Percentiles rank a stretch among this genome's conserved stretches.
Conservation (phyloP, 2,329 filamentous ascomycete genomes). For the Westerdykella aurantiaca region DNA sequence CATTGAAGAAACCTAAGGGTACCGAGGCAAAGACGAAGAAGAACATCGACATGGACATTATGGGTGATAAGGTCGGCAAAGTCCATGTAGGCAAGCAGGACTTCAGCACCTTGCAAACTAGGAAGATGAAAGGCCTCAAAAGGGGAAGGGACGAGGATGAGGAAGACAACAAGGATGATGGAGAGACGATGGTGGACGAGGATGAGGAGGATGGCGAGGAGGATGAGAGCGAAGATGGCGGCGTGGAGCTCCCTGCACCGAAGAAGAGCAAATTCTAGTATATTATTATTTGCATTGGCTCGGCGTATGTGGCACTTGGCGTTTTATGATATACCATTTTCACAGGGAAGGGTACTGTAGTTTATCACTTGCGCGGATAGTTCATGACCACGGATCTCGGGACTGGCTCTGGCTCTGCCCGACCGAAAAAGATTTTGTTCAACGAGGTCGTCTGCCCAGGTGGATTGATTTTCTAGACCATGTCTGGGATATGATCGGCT, state of each 20-base stretch:
- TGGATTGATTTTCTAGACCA: too few species aligned
- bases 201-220: constrained; percentile 26
- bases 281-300: not conserved
- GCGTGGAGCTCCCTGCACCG: constrained; percentile 20
- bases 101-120: constrained; percentile 77
- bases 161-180: constrained; percentile 18
- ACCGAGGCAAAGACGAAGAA: constrained; percentile 79
- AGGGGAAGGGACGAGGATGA: constrained; percentile 61
- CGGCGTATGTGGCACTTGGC: not conserved
- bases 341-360: too few species aligned
- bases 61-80: constrained; percentile 94
- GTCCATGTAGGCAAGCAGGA: constrained; percentile 91
- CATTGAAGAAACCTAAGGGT: constrained; percentile 77
- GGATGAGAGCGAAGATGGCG: constrained; percentile 23
- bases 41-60: constrained; percentile 84
- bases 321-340: not conserved
- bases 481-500: too few species aligned
- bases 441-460: too few species aligned
- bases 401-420: not conserved
- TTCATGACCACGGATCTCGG: not conserved
- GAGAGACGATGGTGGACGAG: constrained; percentile 20
- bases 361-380: not conserved
- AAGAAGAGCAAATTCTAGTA: constrained; percentile 23
- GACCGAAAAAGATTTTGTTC: too few species aligned
- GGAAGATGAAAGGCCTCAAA: constrained; percentile 99